Evolutionary conservation across 1,284 basidiomycete genomes (phyloP).

Genomic region (Melampsora americana): DNA sequence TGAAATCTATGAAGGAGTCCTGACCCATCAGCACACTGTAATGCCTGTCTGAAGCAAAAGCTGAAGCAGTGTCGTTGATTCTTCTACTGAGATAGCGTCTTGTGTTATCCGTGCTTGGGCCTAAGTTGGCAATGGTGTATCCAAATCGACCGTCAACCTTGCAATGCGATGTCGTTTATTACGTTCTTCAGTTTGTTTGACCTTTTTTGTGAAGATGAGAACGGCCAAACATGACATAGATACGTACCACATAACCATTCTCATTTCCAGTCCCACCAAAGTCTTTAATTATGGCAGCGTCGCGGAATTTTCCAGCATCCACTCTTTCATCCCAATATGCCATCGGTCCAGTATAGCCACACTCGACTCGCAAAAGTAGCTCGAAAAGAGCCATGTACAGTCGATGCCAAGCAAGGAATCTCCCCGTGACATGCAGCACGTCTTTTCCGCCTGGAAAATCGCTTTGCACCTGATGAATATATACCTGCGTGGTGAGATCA

Average conservation of each 20-base stretch:
- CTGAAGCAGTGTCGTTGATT: slow-evolving; percentile 37
- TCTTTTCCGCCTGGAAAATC: slow-evolving; percentile 32
- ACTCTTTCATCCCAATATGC: slow-evolving; percentile 37
- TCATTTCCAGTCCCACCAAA: slow-evolving; percentile 36
- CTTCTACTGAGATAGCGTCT: slow-evolving; percentile 10
- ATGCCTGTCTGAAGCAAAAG: slow-evolving; percentile 10
- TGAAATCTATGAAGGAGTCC: slow-evolving; percentile 4
- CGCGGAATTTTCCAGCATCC: slow-evolving; percentile 35
- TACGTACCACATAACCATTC: slow-evolving; percentile 14
- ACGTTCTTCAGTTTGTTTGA: too few species aligned
- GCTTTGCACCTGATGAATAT: slow-evolving; percentile 37
- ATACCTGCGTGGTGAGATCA: slow-evolving; percentile 15
- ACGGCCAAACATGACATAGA: background rate
- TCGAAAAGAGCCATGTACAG: slow-evolving; percentile 37
- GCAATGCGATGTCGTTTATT: background rate
- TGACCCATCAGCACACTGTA: slow-evolving; percentile 24
- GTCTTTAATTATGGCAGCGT: slow-evolving; percentile 24
- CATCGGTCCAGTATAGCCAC: slow-evolving; percentile 23
- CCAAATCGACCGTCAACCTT: slow-evolving; percentile 31
- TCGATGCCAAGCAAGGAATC: slow-evolving; percentile 30
- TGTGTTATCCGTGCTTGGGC: slow-evolving; percentile 23
- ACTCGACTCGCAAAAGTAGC: slow-evolving; percentile 24
- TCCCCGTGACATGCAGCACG: slow-evolving; percentile 34
- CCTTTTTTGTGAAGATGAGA: too few species aligned
- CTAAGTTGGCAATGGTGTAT: slow-evolving; percentile 7